Conservation (phyloP, 345 rosid species). For the Jatropha curcas region DNA sequence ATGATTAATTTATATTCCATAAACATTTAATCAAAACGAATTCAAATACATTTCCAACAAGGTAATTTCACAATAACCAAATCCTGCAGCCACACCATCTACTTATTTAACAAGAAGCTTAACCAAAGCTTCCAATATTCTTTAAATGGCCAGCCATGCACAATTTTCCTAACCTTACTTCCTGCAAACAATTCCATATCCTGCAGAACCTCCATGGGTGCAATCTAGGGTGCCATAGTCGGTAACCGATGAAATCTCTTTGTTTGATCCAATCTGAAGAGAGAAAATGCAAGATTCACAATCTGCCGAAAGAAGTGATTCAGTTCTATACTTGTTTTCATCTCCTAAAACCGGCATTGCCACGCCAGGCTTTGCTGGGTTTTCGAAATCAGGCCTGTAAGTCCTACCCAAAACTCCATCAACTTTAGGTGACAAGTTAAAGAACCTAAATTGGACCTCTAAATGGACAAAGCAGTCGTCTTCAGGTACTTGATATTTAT, state of each 20-base stretch:
- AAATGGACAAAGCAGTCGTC: constrained; percentile 66
- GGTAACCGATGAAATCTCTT: constrained; percentile 11
- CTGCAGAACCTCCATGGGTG: constrained; percentile 42
- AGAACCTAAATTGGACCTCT: constrained; percentile 64
- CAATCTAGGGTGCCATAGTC: constrained; percentile 50
- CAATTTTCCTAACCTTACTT: constrained; percentile 21
- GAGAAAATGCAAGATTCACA: constrained; percentile 46
- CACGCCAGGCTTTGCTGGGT: constrained; percentile 64
- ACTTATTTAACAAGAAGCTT: not conserved
- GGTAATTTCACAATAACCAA: too few species aligned
- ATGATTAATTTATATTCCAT: too few species aligned
- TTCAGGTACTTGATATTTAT: constrained; percentile 55
- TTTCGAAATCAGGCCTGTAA: constrained; percentile 58
- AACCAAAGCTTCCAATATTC: not conserved
- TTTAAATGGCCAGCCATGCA: not conserved
- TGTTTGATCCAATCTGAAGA: constrained; percentile 12
- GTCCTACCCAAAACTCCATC: constrained; percentile 74
- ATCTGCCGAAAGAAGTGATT: constrained; percentile 48
- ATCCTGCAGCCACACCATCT: not conserved
- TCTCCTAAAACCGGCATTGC: constrained; percentile 63
- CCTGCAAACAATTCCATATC: constrained; percentile 60
- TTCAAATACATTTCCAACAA: not conserved
- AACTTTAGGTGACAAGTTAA: constrained; percentile 51
- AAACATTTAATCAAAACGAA: too few species aligned
- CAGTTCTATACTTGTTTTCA: constrained; percentile 55